Conservation (phyloP, 352 stramenopile genomes). For the Pythium aquatile region DNA sequence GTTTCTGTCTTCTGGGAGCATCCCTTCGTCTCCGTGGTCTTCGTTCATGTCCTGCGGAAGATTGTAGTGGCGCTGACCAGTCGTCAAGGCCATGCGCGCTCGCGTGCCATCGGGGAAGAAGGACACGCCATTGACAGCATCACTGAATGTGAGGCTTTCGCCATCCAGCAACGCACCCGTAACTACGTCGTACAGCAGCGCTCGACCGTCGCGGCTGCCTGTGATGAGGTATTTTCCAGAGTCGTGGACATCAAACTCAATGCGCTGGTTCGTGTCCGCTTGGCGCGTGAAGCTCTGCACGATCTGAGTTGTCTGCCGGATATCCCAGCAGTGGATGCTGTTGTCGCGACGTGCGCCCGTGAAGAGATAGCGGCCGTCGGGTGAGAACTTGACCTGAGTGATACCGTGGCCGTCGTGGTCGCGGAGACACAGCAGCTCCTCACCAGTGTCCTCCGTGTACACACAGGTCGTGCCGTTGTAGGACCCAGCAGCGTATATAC, state of each 20-base stretch:
- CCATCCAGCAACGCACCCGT: slow-evolving; percentile 48
- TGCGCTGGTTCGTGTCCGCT: slow-evolving; percentile 69
- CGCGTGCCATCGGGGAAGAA: slow-evolving; percentile 62
- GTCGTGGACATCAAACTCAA: slow-evolving; percentile 78
- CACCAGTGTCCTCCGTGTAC: slow-evolving; percentile 78
- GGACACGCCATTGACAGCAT: slow-evolving; percentile 72
- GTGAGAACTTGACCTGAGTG: slow-evolving; percentile 78
- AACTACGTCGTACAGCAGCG: slow-evolving; percentile 59
- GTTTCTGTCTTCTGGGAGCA: slow-evolving; percentile 9
- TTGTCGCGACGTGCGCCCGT: slow-evolving; percentile 69
- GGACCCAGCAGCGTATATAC: slow-evolving; percentile 82
- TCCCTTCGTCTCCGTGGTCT: slow-evolving; percentile 29
- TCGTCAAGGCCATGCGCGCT: slow-evolving; percentile 52
- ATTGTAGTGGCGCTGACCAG: slow-evolving; percentile 64
- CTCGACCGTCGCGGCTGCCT: slow-evolving; percentile 47
- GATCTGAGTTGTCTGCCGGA: slow-evolving; percentile 68
- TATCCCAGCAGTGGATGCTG: slow-evolving; percentile 85
- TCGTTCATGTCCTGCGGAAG: slow-evolving; percentile 64
- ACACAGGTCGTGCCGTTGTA: slow-evolving; percentile 82
- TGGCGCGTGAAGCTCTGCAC: slow-evolving; percentile 57
- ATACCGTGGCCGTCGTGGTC: slow-evolving; percentile 79
- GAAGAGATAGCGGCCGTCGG: slow-evolving; percentile 70
- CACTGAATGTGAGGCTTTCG: slow-evolving; percentile 39
- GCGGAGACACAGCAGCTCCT: slow-evolving; percentile 54
- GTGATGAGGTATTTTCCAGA: slow-evolving; percentile 58